Base-by-base conservation (phyloP, 768 basidiomycete species). In the Tulasnella sp. region DNA sequence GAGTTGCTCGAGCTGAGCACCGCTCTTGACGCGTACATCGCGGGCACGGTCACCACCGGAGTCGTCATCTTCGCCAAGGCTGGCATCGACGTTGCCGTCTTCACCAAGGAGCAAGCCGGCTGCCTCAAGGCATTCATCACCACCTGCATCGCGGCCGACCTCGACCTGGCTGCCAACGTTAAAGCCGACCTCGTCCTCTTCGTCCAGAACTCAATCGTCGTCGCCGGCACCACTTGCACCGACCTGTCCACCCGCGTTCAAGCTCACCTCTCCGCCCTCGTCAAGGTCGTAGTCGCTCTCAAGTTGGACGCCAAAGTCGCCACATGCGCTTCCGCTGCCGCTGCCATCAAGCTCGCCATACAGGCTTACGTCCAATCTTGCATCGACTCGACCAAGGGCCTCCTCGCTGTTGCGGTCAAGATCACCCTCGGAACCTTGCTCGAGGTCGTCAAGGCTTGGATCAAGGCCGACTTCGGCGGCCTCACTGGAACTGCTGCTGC, bases 281-380 rank as follows among this genome's bases (percentile, higher is more conserved):
- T 69, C 64, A 69, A 69, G 64, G 34, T 69, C 64, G 64, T 69
- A 14, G 64, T 31, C 64, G 64, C 64, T 28, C 64, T 69, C 64
- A 69, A 69, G 31, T 69, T 69, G 64, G 31, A 28, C 31, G 64
- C 64, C 64, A 37, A 69, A 14, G 64, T 69, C 64, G 64, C 64
- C 31, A 69, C 64, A 3, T 69, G 64, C 64, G 64, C 64, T 22
- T 69, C 64, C 12, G 64, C 64, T 16, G 64, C 64, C 34, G 64
- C 20, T 37, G 64, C 64, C 28, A 28, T 69, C 28, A 69, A 69
- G 34, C 64, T 69, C 31, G 64, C 64, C 14, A 69, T 69, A 8
- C 11, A 37, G 31, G 34, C 64, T 1, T 69, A 69, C 31, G 64
- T 69, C 64, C 64, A 69, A 69, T 69, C 64, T 28, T 69, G 64